Evolutionary conservation across 805 yeast genomes (phyloP).

Genomic region (Ogataea zsoltii): DNA sequence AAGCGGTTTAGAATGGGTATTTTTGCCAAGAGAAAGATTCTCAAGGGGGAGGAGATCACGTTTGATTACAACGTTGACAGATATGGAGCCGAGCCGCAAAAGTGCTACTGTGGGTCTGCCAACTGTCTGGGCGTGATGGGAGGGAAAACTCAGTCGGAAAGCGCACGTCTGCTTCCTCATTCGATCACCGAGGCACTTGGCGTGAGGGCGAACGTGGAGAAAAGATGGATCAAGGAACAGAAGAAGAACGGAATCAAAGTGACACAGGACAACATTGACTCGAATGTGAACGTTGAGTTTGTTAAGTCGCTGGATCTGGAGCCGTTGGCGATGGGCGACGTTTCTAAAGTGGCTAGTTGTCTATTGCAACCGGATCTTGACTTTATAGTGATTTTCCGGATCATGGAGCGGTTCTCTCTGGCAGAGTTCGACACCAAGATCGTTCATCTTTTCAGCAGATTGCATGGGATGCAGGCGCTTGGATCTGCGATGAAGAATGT

Average conservation of each 20-base stretch:
- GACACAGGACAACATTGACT: constrained; percentile 53
- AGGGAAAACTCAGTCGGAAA: constrained; percentile 95
- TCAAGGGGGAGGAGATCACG: constrained; percentile 84
- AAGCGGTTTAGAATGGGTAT: constrained; percentile 92
- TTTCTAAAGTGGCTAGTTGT: constrained; percentile 77
- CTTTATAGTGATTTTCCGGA: constrained; percentile 56
- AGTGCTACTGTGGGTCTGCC: constrained; percentile 90
- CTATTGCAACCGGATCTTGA: constrained; percentile 74
- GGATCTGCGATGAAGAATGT: constrained; percentile 54
- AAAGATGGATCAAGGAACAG: constrained; percentile 67
- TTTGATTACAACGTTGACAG: constrained; percentile 93
- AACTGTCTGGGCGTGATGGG: constrained; percentile 94
- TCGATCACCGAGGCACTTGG: constrained; percentile 85
- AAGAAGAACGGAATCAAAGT: constrained; percentile 46
- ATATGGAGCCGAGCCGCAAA: constrained; percentile 92
- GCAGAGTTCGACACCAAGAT: constrained; percentile 37
- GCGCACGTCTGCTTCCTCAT: constrained; percentile 81
- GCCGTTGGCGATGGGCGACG: constrained; percentile 57
- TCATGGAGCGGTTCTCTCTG: constrained; percentile 64
- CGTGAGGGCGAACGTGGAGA: constrained; percentile 65
- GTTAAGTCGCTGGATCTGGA: constrained; percentile 56
- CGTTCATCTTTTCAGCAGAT: constrained; percentile 60
- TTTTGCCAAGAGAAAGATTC: constrained; percentile 75
- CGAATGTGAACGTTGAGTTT: constrained; percentile 63
- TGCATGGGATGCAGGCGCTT: constrained; percentile 86